Evolutionary conservation across 441 rosid species (phyloP), one percentile per base, ranked within the genome.

Genomic region (Pelargonium australe): DNA sequence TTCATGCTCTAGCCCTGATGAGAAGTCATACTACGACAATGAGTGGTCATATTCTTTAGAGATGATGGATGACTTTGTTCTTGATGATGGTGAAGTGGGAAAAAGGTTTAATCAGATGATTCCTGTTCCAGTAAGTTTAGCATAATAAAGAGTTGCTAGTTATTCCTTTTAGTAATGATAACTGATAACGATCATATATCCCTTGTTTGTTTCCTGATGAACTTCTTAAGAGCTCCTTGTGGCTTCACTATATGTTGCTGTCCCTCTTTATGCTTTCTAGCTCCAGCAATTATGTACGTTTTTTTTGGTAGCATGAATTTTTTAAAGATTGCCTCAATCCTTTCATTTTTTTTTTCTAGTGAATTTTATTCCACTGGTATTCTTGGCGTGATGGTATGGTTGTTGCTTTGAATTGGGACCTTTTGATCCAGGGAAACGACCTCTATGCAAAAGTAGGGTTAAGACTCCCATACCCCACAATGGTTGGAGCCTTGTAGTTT

Each of bases 81-180:
- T 73, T 64, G 87, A 76, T 71, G 77, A 25, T 25, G 31, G 79
- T 47, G 92, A 87, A 82, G 86, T 87, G 57, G 88, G 85, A 55
- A 84, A 85, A 79, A 78, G 85, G 82, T 75, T 89, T 73, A 85
- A 83, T 81, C 88, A 83, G 79, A 76, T 89, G 96, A 72, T 87
- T 76, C 84, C 87, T 44, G 83, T 89, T 72, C 96, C 86, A n/a
- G 96, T 89, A 82, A 82, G 96, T 83, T 51, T 74, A 62, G n/a
- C 16, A 12, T 62, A 12, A 62, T 23, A 13, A 16, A 25, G 40
- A 19, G 31, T 25, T 25, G 65, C 65, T 25, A 12, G 7, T 2
- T 11, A 11, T 62, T 23, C 65, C 41, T 23, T 23, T 7, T 62
- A 23, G 37, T 62, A 8, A 12, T 62, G 40, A 62, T 62, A 11